These are phyloP conservation scores for Fraxinus velutina DNA, from an alignment of 305 asterid species.

Conservation along the genomic window DNA sequence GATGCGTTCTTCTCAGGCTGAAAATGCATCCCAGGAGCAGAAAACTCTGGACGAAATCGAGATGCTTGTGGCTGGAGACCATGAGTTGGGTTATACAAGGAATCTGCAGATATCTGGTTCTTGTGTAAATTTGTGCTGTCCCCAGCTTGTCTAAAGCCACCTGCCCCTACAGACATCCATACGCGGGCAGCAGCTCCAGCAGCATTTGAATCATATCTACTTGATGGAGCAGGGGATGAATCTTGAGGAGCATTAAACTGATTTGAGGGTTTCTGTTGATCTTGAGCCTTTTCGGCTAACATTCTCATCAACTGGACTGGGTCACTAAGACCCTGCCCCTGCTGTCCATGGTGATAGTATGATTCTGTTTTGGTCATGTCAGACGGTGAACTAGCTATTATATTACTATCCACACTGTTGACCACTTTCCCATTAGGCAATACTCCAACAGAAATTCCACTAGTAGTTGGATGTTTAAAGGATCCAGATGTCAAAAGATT, in stretches of 20 bases:
- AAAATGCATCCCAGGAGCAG: constrained; percentile 41
- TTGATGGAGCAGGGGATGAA: constrained; percentile 29
- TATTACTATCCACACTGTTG: constrained; percentile 34
- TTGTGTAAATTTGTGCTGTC: constrained; percentile 43
- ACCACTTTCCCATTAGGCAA: constrained; percentile 46
- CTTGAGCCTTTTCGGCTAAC: constrained; percentile 56
- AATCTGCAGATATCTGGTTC: constrained; percentile 51
- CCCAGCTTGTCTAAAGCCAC: constrained; percentile 54
- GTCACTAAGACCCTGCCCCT: constrained; percentile 61
- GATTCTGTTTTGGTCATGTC: constrained; percentile 34
- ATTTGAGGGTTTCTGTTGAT: constrained; percentile 49
- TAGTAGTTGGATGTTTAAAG: constrained; percentile 44
- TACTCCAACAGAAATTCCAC: constrained; percentile 43
- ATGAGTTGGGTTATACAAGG: constrained; percentile 51
- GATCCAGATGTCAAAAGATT: constrained; percentile 47
- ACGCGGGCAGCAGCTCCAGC: constrained; percentile 79
- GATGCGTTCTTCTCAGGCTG: constrained; percentile 47
- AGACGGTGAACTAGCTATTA: constrained; percentile 28
- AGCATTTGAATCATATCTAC: constrained; percentile 51
- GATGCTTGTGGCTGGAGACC: constrained; percentile 44
- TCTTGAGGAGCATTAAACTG: constrained; percentile 37
- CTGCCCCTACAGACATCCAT: constrained; percentile 93
- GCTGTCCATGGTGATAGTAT: constrained; percentile 39
- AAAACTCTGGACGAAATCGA: constrained; percentile 50
- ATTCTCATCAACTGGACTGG: constrained; percentile 75